A percentile compares a stretch with the other conserved stretches of the same genome.
These are phyloP conservation scores for Phanerochaete sordida DNA, from an alignment of 768 basidiomycete species.

Conservation along the genomic window DNA sequence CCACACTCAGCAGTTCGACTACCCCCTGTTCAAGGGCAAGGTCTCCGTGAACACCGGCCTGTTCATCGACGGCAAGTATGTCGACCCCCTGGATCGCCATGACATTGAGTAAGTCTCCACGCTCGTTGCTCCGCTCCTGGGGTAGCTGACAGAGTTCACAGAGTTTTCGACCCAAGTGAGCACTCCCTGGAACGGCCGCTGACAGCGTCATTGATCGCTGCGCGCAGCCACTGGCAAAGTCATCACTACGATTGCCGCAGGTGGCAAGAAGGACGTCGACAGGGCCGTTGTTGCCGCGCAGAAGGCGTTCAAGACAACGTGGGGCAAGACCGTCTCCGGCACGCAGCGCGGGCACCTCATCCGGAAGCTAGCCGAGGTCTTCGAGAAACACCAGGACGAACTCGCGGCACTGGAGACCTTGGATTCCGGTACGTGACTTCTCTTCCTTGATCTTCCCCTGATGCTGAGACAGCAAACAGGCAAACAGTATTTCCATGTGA, in stretches of 20 bases:
- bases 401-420: constrained; percentile 42
- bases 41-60: constrained; percentile 30
- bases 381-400: constrained; percentile 38
- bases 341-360: constrained; percentile 32
- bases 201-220: not conserved
- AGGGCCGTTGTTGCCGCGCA: constrained; percentile 38
- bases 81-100: constrained; percentile 4
- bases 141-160: not conserved
- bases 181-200: not conserved
- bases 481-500: constrained; percentile 27
- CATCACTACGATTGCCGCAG: constrained; percentile 31
- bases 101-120: constrained; percentile 9
- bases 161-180: constrained; percentile 8
- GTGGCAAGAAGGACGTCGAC: constrained; percentile 41
- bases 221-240: constrained; percentile 34
- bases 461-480: constrained; percentile 22
- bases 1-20: constrained; percentile 24
- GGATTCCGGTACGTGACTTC: constrained; percentile 25
- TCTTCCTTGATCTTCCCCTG: too few species aligned
- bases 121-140: not conserved
- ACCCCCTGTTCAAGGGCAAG: constrained; percentile 21
- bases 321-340: constrained; percentile 34
- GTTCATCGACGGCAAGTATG: constrained; percentile 38
- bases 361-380: constrained; percentile 40
- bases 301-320: constrained; percentile 33